A percentile compares a stretch with the other conserved stretches of the same genome.
These are phyloP conservation scores for Malbranchea cinnamomea DNA, from an alignment of 2,329 filamentous ascomycete genomes.

Conservation along the genomic window DNA sequence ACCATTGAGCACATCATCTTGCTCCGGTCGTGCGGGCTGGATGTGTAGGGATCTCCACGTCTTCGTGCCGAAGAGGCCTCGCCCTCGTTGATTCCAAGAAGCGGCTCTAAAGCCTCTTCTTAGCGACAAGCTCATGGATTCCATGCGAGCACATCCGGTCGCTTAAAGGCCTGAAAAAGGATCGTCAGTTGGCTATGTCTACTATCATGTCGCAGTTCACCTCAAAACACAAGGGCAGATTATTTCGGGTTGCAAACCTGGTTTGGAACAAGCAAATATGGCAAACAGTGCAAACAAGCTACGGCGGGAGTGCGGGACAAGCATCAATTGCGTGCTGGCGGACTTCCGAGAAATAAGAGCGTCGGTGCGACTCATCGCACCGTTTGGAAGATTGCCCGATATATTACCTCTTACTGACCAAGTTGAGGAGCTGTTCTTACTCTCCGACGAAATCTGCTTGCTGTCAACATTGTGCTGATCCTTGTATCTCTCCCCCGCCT, in stretches of 20 bases:
- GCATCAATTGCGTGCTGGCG: no score
- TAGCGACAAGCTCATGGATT: slow-evolving; percentile 22
- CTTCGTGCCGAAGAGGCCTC: slow-evolving; percentile 13
- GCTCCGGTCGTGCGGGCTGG: slow-evolving; percentile 27
- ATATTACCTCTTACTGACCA: no score
- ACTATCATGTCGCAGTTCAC: no score
- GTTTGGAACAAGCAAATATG: neutral
- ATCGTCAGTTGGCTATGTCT: no score
- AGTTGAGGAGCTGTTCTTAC: no score
- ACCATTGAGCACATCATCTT: slow-evolving; percentile 19
- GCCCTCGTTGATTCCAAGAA: slow-evolving; percentile 19
- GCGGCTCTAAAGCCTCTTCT: slow-evolving; percentile 21
- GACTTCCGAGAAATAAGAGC: no score
- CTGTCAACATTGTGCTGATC: no score
- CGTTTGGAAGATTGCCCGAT: no score
- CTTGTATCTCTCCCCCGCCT: no score
- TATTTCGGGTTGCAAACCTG: neutral
- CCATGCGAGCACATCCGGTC: slow-evolving; percentile 6
- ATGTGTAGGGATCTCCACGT: slow-evolving; percentile 28
- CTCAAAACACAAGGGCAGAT: no score
- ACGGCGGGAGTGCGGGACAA: neutral
- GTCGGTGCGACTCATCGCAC: neutral
- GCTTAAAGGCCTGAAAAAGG: neutral
- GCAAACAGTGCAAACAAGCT: slow-evolving; percentile 9
- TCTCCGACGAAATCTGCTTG: no score